Evolutionary conservation across 441 rosid genomes (phyloP), one percentile per base, ranked within the genome.

Genomic region (Daphne laureola): DNA sequence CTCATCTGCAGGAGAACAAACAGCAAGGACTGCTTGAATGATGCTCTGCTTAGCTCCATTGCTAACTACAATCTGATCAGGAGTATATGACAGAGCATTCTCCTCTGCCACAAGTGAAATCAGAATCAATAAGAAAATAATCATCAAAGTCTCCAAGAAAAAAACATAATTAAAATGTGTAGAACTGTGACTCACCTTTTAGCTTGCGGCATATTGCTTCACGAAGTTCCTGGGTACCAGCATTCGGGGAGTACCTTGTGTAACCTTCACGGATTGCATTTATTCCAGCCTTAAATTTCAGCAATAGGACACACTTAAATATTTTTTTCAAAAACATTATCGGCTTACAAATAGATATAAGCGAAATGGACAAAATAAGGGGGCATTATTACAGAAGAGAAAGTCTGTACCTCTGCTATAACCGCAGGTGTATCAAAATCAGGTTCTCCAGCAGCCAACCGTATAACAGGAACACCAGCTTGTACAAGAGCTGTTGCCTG

Each of bases 381-480:
- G 15, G 51, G 0, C 53, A 31, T 31, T 31, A 31, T 31, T 0
- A 31, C 11, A 4, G 11, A 26, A 26, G 23, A 41, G n/a, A 43
- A 25, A 12, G n/a, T 36, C 35, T 47, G 46, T 52, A 87, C 99
- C 87, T 89, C 95, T 4, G 91, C 76, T 62, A 93, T 79, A 44
- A 61, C 46, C 59, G 72, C 58, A 17, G 99, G 97, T 3, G 99
- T 93, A 57, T 90, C 96, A 46, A 90, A 93, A 79, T 93, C 99
- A 13, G 99, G 96, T 57, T 93, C 99, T 51, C 97, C 99, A 23
- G 97, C 96, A 52, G 99, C 97, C 73, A 93, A 73, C 12, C 87
- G 73, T 56, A 93, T 83, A 48, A 93, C 82, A 3, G 97, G 96
- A 14, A 87, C 76, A 49, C 99, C 99, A 21, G 97, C 82, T 69